These are phyloP conservation scores for Tulasnella sp. DNA, from an alignment of 768 basidiomycete species.

Conservation along the genomic window DNA sequence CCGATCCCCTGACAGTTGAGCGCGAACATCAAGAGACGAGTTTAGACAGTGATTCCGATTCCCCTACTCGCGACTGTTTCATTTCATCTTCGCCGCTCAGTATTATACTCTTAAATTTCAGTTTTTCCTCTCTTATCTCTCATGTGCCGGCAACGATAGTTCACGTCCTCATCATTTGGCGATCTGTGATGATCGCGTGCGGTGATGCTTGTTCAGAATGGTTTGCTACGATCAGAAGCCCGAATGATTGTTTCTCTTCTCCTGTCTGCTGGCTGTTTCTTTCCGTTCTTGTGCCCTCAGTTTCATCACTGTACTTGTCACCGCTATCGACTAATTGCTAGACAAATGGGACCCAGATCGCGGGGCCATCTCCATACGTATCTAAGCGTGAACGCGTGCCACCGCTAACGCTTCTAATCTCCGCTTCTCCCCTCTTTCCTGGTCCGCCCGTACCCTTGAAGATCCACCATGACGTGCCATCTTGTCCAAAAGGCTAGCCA, in stretches of 20 bases:
- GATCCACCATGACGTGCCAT: constrained; percentile 53
- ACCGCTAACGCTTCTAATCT: constrained; percentile 68
- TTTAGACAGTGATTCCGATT: constrained; percentile 32
- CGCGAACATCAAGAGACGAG: constrained; percentile 76
- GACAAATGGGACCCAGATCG: no score
- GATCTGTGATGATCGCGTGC: no score
- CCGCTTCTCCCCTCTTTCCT: constrained; percentile 58
- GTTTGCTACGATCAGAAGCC: no score
- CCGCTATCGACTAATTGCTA: no score
- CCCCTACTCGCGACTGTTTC: not conserved
- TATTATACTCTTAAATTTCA: not conserved
- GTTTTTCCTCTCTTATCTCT: not conserved
- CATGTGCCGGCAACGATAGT: no score
- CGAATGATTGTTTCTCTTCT: no score
- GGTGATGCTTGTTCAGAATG: not conserved
- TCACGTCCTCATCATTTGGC: no score
- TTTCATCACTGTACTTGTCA: no score
- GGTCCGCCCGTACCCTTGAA: constrained; percentile 44
- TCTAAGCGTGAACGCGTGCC: no score
- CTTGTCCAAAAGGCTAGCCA: constrained; percentile 69
- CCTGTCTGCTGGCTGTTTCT: no score
- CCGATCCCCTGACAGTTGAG: constrained; percentile 35
- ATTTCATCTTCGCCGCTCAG: not conserved
- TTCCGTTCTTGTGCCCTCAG: no score
- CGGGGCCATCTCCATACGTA: no score